Evolutionary conservation across 345 rosid species (phyloP).

Genomic region (Turritis glabra): DNA sequence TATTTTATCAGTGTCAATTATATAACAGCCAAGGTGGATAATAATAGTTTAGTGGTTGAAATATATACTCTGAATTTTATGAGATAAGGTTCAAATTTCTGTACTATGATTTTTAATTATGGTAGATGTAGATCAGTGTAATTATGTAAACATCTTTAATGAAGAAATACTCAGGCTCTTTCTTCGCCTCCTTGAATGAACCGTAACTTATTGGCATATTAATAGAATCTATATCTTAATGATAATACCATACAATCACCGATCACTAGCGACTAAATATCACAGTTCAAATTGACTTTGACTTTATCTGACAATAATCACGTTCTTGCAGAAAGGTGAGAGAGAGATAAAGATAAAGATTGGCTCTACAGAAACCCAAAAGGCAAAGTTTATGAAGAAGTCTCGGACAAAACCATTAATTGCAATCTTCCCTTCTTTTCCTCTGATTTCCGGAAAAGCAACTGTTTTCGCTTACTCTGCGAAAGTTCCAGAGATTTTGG

Average conservation of each 20-base stretch:
- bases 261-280: conserved; percentile 20
- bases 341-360: conserved; percentile 17
- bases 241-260: neutral
- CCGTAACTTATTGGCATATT: neutral
- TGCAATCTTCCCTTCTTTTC: conserved; percentile 12
- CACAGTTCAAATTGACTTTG: conserved; percentile 27
- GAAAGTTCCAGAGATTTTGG: conserved; percentile 37
- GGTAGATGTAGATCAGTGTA: neutral
- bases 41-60: neutral
- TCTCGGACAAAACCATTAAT: conserved; percentile 30
- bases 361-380: conserved; percentile 40
- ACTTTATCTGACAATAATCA: conserved; percentile 28
- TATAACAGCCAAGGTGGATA: neutral
- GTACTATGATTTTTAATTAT: neutral
- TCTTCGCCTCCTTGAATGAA: neutral
- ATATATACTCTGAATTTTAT: neutral
- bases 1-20: neutral
- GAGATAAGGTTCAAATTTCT: neutral
- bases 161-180: neutral
- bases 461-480: conserved; percentile 4
- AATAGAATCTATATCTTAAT: neutral
- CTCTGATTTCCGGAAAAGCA: neutral
- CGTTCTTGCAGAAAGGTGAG: conserved; percentile 21
- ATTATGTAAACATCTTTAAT: neutral
- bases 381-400: conserved; percentile 31